Base-by-base conservation (phyloP, 1,284 basidiomycete species). In the Pyrrhoderma lamaoense region DNA sequence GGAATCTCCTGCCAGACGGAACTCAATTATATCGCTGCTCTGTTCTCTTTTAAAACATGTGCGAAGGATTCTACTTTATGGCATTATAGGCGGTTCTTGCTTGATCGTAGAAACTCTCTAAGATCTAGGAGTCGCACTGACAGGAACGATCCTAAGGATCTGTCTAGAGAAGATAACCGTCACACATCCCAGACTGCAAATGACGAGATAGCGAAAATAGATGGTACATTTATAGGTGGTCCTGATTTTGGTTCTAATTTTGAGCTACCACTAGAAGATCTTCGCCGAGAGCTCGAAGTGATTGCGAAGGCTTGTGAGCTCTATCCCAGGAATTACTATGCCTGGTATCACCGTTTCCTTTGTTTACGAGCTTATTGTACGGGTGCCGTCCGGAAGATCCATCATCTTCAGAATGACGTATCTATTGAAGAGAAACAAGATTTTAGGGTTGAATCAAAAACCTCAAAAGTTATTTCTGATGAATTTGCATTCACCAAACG, bases 311-410 rank as follows among this genome's bases (percentile, higher is more conserved):
- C 80, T 38, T 79, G 77, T 63, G 75, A 79, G 58, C 60, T 69
- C 4, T 82, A 84, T 60, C 76, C 79, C 8, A 73, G 82, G 23
- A 85, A 85, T 58, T 85, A 85, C 59, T 75, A 80, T 60, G 80
- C 79, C 8, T 85, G 82, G 82, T 62, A 66, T 3, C 77, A 85
- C 59, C 75, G 79, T 58, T 67, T 68, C 47, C 70, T 71, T 38
- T 69, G 79, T 52, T 60, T 75, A 45, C 67, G 61, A 27, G 22
- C 19, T 11, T 58, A 31, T 47, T 31, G 27, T 5, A 31, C 11
- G 11, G 11, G 27, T 5, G 5, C 27, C 27, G 7, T 5, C 27
- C 5, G 11, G 11, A n/a, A n/a, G n/a, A n/a, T n/a, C n/a, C n/a
- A n/a, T n/a, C n/a, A n/a, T n/a, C n/a, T n/a, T n/a, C n/a, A n/a